Percentiles rank a stretch among this genome's conserved stretches.
Conservation (phyloP, 2,329 filamentous ascomycete genomes). For the Pseudogymnoascus sp. region DNA sequence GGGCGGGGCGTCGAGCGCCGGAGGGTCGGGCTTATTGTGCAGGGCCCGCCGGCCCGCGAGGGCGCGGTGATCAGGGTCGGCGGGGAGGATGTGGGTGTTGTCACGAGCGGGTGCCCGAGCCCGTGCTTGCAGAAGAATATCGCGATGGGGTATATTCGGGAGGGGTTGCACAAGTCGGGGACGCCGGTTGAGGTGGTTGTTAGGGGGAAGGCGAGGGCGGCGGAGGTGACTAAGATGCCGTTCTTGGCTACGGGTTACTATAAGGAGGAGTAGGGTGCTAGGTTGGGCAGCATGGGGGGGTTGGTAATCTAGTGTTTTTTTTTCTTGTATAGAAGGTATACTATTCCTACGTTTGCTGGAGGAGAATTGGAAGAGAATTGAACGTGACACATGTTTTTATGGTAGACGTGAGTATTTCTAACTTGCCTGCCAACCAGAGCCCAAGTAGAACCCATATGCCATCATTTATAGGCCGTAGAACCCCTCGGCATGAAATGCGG, state of each 20-base stretch:
- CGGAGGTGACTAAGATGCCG: constrained; percentile 61
- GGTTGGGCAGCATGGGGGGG: neutral
- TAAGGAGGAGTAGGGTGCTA: constrained; percentile 15
- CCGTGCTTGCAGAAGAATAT: constrained; percentile 85
- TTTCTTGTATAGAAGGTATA: constrained; percentile 1
- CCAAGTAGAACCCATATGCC: neutral
- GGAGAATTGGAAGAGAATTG: neutral
- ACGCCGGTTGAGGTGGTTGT: constrained; percentile 58
- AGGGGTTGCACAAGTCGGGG: constrained; percentile 59
- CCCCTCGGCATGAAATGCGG: neutral
- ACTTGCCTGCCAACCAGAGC: neutral
- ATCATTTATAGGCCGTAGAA: neutral
- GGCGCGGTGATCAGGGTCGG: constrained; percentile 67
- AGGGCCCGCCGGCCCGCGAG: constrained; percentile 83
- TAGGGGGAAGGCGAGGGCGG: constrained; percentile 57
- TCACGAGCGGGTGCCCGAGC: constrained; percentile 87
- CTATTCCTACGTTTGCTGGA: neutral
- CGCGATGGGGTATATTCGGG: constrained; percentile 77
- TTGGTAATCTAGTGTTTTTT: constrained; percentile 4
- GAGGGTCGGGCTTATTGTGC: constrained; percentile 71
- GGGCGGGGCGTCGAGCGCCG: constrained; percentile 61
- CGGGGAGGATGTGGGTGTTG: constrained; percentile 60
- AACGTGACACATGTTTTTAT: neutral
- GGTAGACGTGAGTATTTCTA: neutral
- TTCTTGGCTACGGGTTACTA: constrained; percentile 60